These are phyloP conservation scores for Calonectria honghensis DNA, from an alignment of 2,329 filamentous ascomycete genomes.

Conservation along the genomic window DNA sequence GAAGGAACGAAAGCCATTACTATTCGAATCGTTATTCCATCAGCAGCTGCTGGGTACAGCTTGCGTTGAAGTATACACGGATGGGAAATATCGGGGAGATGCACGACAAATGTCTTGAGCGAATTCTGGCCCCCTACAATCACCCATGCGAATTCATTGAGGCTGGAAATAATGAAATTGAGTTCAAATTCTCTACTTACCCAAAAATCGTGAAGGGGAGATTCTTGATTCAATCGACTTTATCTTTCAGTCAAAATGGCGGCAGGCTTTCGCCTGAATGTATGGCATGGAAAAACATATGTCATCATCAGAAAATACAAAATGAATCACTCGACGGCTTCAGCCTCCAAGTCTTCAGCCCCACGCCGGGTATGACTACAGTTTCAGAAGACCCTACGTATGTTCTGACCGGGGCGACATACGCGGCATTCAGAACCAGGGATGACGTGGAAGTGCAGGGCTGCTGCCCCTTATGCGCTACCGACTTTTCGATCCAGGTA, in stretches of 20 bases:
- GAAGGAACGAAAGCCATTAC: neutral
- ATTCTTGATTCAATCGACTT: slow-evolving; percentile 8
- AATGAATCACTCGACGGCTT: neutral
- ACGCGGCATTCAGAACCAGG: slow-evolving; percentile 11
- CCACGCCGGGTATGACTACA: neutral
- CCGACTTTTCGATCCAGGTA: slow-evolving; percentile 15
- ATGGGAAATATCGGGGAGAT: slow-evolving; percentile 10
- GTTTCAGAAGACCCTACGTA: slow-evolving; percentile 14
- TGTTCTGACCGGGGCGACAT: neutral
- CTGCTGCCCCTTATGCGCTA: slow-evolving; percentile 6
- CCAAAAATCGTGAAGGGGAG: slow-evolving; percentile 8
- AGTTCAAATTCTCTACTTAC: neutral
- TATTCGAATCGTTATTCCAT: neutral
- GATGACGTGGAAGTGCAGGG: neutral
- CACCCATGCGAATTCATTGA: neutral
- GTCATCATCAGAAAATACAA: slow-evolving; percentile 1
- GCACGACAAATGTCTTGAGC: neutral
- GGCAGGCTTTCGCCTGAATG: neutral
- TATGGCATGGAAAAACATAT: neutral
- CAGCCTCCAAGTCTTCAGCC: neutral
- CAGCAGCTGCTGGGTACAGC: neutral
- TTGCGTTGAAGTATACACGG: slow-evolving; percentile 9
- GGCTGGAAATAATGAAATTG: neutral
- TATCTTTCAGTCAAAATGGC: neutral
- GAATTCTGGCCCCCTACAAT: neutral